Evolutionary conservation across 805 yeast genomes (phyloP), one percentile per base, ranked within the genome.

Genomic region (Pichia occidentalis): DNA sequence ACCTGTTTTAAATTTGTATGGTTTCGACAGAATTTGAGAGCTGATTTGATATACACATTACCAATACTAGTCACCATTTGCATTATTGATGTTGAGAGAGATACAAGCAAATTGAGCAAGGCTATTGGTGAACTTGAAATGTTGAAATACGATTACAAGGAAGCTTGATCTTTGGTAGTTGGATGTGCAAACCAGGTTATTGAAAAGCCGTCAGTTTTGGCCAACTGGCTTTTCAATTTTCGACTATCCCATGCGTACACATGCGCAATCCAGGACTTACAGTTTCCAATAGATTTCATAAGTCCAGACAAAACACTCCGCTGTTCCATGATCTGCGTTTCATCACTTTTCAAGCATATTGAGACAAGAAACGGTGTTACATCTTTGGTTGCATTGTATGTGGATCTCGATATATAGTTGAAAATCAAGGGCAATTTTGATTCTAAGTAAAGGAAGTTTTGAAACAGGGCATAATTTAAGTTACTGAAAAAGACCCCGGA

Each of bases 91-190:
- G 20, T 46, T 19, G 30, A 47, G 9, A 37, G 34, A 8, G 57
- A 56, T 33, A 39, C 49, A 8, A 39, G 46, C 1, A 35, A 36
- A 3, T 22, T 60, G 13, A 45, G 39, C n/a, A 27, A 34, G 3
- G 50, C 49, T 14, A 43, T 60, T 12, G 18, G 34, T 1, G 23
- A 48, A 12, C 42, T 60, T 24, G 52, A 54, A 22, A 46, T 35
- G 20, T 18, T 52, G 31, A 55, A 45, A 34, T 59, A 60, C 39
- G 30, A 52, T 36, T 59, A 57, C 37, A 59, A 57, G 36, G 57
- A 52, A 21, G 65, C 61, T 19, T 59, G 50, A 50, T 24, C 36
- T 36, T 35, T 21, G 30, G n/a, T n/a, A n/a, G 22, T 30, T 37
- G 33, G 32, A 42, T 43, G 46, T 49, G 45, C 36, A 47, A 54